Evolutionary conservation across 768 basidiomycete species (phyloP), one percentile per base, ranked within the genome.

Genomic region (Coprinellus aureogranulatus): DNA sequence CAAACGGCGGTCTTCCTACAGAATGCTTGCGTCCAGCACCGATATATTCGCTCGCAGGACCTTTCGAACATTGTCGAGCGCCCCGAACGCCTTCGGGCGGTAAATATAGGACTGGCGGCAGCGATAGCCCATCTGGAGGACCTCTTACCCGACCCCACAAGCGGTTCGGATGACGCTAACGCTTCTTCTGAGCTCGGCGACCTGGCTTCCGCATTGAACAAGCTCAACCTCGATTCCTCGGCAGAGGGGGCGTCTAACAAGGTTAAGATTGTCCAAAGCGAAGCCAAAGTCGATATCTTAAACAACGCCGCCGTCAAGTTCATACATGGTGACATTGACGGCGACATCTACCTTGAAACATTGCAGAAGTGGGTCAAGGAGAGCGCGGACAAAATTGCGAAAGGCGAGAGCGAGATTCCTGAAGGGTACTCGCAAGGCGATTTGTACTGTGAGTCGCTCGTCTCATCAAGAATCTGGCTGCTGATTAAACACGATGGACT

Each of bases 71-170:
- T 97, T 53, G 84, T 95, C n/a, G 96, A 98, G 68, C 81, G 92
- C 10, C 95, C 95, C 0, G 91, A 97, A 68, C 85, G 96, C 23
- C 75, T 98, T 26, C 83, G 88, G 49, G 94, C 94, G 0, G 84
- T 98, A 50, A 85, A 87, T 62, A 65, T 90, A 4, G 96, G 95
- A 1, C 77, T 97, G 8, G 81, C 93, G 2, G 89, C 89, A 6
- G 91, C 89, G 0, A 77, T 92, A 20, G 82, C 93, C 6, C 82
- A 88, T 49, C 72, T 94, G 3, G 88, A 91, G 62, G 77, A 76
- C 49, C 55, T 69, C 10, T 40, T 64, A 12, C 60, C 54, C 20
- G 34, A 49, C 34, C 22, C 54, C 3, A 31, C 34, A 10, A 49
- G 18, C 26, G 20, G 49, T 31, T 44, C 30, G 20, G 52, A 26